These are phyloP conservation scores for Phytophthora aleatoria DNA, from an alignment of 352 stramenopile genomes.

Conservation along the genomic window DNA sequence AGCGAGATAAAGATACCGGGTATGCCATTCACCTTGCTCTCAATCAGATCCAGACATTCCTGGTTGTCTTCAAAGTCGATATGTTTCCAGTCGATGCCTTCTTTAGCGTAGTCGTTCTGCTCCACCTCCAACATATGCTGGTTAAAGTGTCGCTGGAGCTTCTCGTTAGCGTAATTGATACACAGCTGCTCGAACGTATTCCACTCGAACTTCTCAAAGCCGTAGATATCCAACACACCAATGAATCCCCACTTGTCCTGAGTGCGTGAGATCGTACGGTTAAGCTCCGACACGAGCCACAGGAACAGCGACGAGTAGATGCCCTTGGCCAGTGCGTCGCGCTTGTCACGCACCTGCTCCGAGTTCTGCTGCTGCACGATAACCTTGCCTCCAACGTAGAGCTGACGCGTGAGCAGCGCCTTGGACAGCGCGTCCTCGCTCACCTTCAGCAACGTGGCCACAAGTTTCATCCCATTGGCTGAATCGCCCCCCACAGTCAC, in stretches of 20 bases:
- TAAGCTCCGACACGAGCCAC: slow-evolving; percentile 91
- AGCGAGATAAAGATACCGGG: slow-evolving; percentile 94
- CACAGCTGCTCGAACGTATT: slow-evolving; percentile 97
- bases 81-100: slow-evolving; percentile 94
- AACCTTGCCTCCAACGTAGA: slow-evolving; percentile 89
- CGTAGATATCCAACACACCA: slow-evolving; percentile 97
- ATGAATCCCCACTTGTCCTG: slow-evolving; percentile 92
- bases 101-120: slow-evolving; percentile 97
- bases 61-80: slow-evolving; percentile 96
- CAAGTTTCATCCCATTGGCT: slow-evolving; percentile 51
- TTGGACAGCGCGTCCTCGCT: slow-evolving; percentile 74
- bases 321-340: slow-evolving; percentile 90
- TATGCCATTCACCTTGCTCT: slow-evolving; percentile 89
- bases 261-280: slow-evolving; percentile 86
- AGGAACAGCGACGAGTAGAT: slow-evolving; percentile 94
- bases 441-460: slow-evolving; percentile 80
- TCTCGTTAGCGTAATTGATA: slow-evolving; percentile 97
- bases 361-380: slow-evolving; percentile 90
- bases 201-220: slow-evolving; percentile 97
- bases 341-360: slow-evolving; percentile 88
- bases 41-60: slow-evolving; percentile 92
- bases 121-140: slow-evolving; percentile 97
- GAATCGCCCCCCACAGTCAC: slow-evolving; percentile 58
- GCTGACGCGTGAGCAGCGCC: slow-evolving; percentile 80
- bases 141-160: slow-evolving; percentile 94